phyloP scores from a whole-genome alignment of 306 rosid genomes.

The Sechiopsis laciniata region DNA sequence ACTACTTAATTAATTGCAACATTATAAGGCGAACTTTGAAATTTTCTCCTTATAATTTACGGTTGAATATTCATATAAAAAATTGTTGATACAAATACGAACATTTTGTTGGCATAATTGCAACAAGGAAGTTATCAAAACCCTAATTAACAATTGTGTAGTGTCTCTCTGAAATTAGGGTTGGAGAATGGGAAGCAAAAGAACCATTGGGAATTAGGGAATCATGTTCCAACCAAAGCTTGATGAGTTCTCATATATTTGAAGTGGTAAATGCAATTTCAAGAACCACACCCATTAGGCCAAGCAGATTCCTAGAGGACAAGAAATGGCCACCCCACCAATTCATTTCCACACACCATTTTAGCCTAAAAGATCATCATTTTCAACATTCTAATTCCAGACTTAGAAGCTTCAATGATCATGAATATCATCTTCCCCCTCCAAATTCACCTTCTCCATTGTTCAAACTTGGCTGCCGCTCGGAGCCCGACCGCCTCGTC shows the following conservation, averaged over 20 bases:
- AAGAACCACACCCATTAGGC: slow-evolving; percentile 17
- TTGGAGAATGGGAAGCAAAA: background rate
- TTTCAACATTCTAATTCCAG: slow-evolving; percentile 12
- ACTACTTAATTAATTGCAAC: no score
- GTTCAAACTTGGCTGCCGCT: no score
- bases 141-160: background rate
- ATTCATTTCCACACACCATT: slow-evolving; percentile 10
- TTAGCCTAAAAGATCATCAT: slow-evolving; percentile 15
- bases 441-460: slow-evolving; percentile 20
- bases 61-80: no score
- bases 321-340: slow-evolving; percentile 31
- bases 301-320: slow-evolving; percentile 31
- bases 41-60: no score
- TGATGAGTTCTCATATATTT: slow-evolving; percentile 12
- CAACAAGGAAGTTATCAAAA: background rate
- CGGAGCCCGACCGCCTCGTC: background rate
- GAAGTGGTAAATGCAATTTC: slow-evolving; percentile 19
- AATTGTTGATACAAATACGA: no score
- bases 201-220: slow-evolving; percentile 8
- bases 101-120: no score
- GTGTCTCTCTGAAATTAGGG: background rate
- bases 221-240: slow-evolving; percentile 4
- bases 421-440: background rate
- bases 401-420: background rate
- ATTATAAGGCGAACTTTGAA: no score